These are phyloP conservation scores for Cryptosporidium ubiquitum DNA, from an alignment of 169 alveolate species.

Conservation along the genomic window DNA sequence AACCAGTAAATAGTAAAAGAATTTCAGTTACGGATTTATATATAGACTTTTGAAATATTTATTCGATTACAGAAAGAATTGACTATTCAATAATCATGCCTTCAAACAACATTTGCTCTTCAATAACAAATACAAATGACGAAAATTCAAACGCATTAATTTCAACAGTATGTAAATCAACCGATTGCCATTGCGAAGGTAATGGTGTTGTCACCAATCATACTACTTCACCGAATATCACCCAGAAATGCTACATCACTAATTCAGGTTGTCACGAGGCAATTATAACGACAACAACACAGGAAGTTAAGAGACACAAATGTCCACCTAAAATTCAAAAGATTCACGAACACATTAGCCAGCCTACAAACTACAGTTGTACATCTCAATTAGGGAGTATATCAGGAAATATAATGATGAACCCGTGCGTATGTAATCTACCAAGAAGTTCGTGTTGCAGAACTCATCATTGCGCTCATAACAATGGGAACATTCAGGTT, in stretches of 20 bases:
- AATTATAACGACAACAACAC: slow-evolving; percentile 57
- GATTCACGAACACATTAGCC: slow-evolving; percentile 62
- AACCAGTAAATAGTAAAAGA: neutral
- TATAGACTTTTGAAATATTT: neutral
- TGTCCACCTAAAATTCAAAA: slow-evolving; percentile 66
- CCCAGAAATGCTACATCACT: slow-evolving; percentile 64
- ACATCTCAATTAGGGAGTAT: neutral
- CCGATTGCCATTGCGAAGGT: slow-evolving; percentile 61
- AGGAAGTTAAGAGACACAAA: slow-evolving; percentile 68
- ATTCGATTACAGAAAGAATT: neutral
- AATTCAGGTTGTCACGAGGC: slow-evolving; percentile 71
- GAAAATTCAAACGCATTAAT: slow-evolving; percentile 56
- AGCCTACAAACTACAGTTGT: slow-evolving; percentile 27
- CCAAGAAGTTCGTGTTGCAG: slow-evolving; percentile 1
- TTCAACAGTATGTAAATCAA: slow-evolving; percentile 35
- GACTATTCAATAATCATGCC: slow-evolving; percentile 10
- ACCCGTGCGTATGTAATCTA: neutral
- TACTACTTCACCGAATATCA: slow-evolving; percentile 31
- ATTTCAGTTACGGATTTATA: neutral
- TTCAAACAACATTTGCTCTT: slow-evolving; percentile 36
- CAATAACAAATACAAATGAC: neutral
- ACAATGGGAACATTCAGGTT: neutral
- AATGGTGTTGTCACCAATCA: slow-evolving; percentile 38
- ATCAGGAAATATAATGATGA: slow-evolving; percentile 1
- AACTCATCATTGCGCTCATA: neutral